Percentiles rank a stretch among this genome's conserved stretches.
These are phyloP conservation scores for Saturnispora sekii DNA, from an alignment of 805 yeast genomes.

Conservation along the genomic window DNA sequence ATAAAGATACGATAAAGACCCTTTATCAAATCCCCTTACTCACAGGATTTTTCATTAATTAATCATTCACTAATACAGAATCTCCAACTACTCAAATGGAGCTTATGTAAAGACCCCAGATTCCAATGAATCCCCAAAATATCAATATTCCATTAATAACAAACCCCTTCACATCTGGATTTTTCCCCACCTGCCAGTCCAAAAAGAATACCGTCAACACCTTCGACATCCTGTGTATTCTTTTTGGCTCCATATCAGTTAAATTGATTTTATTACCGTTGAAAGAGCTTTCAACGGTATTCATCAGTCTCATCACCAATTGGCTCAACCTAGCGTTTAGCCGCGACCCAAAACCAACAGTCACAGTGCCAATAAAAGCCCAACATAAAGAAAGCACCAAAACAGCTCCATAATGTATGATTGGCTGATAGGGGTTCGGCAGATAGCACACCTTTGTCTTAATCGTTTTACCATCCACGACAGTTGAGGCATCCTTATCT, in stretches of 20 bases:
- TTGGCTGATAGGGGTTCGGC: slow-evolving; percentile 21
- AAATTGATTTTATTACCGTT: slow-evolving; percentile 5
- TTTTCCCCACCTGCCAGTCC: slow-evolving; percentile 19
- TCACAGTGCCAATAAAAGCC: slow-evolving; percentile 16
- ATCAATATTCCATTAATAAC: too few relatives aligned
- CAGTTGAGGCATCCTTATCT: slow-evolving; percentile 13
- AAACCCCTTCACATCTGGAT: too few relatives aligned
- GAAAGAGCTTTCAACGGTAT: not conserved
- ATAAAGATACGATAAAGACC: too few relatives aligned
- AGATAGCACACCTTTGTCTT: slow-evolving; percentile 23
- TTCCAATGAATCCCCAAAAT: too few relatives aligned
- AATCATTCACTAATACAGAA: too few relatives aligned
- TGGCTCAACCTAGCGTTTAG: slow-evolving; percentile 4
- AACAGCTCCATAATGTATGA: slow-evolving; percentile 15
- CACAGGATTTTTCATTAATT: too few relatives aligned
- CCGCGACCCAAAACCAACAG: slow-evolving; percentile 8
- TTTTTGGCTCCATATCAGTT: slow-evolving; percentile 6
- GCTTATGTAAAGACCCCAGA: too few relatives aligned
- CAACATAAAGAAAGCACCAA: slow-evolving; percentile 12
- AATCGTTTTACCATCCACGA: slow-evolving; percentile 22
- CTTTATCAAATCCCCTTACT: too few relatives aligned
- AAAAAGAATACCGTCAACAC: slow-evolving; percentile 3
- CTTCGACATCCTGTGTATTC: slow-evolving; percentile 1
- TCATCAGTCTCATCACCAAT: not conserved
- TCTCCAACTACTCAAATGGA: too few relatives aligned